Percentiles rank a stretch among this genome's conserved stretches.
Conservation (phyloP, 2,329 filamentous ascomycete genomes). For the Ophidiomyces ophidiicola region DNA sequence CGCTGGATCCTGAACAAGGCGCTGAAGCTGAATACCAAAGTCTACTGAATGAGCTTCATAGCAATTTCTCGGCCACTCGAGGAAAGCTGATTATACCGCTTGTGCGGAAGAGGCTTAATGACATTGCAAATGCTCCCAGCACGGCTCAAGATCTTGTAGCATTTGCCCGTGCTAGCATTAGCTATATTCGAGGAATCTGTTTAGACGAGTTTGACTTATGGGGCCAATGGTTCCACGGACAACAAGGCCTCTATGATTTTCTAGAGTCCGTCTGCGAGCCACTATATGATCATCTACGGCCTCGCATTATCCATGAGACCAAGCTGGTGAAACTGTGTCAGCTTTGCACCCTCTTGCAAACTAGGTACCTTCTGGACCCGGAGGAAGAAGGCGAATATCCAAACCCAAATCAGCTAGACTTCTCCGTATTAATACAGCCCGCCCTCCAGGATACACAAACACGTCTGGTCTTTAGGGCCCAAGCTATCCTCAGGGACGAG, state of each 20-base stretch:
- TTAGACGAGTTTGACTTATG: conserved; percentile 56
- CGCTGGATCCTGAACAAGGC: conserved; percentile 46
- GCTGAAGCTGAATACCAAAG: conserved; percentile 54
- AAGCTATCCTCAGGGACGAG: conserved; percentile 51
- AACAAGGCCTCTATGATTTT: conserved; percentile 52
- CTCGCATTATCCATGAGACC: conserved; percentile 54
- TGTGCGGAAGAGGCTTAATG: conserved; percentile 47
- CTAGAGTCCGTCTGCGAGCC: conserved; percentile 56
- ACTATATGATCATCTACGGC: conserved; percentile 53
- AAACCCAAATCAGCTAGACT: conserved; percentile 47
- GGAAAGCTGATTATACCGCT: conserved; percentile 49
- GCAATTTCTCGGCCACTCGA: conserved; percentile 49
- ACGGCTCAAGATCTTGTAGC: conserved; percentile 51
- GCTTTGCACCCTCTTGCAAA: conserved; percentile 53
- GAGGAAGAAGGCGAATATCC: conserved; percentile 42
- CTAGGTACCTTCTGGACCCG: conserved; percentile 49
- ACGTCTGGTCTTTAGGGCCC: conserved; percentile 52
- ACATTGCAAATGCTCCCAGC: conserved; percentile 46
- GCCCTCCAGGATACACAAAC: conserved; percentile 57
- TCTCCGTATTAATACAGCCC: conserved; percentile 49
- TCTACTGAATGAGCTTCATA: conserved; percentile 52
- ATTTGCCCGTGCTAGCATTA: conserved; percentile 52
- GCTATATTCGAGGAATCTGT: conserved; percentile 53
- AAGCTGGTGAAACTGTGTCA: conserved; percentile 56
- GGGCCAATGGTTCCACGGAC: conserved; percentile 54